A percentile compares a stretch with the other conserved stretches of the same genome.
Conservation (phyloP, 768 basidiomycete genomes). For the Xanthoconium purpureum region DNA sequence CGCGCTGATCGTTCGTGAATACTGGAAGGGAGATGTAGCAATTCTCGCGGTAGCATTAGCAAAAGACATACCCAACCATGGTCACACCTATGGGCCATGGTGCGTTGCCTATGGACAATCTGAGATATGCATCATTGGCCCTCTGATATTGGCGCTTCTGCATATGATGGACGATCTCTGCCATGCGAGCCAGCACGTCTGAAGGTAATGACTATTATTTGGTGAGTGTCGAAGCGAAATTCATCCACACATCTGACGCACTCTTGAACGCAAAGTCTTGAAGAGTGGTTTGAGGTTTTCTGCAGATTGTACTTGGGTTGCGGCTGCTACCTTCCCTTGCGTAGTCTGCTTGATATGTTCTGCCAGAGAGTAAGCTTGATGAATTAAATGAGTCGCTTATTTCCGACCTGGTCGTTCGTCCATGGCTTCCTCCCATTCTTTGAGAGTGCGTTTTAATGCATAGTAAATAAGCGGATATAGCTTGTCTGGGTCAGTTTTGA, state of each 20-base stretch:
- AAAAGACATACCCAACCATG: constrained; percentile 83
- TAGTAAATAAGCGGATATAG: constrained; percentile 97
- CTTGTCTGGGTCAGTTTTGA: constrained; percentile 92
- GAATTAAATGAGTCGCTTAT: not conserved
- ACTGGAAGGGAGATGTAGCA: constrained; percentile 37
- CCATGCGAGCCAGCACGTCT: constrained; percentile 82
- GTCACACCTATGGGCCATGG: constrained; percentile 99
- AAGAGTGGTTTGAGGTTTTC: constrained; percentile 97
- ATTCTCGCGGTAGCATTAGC: not conserved
- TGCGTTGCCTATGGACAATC: constrained; percentile 95
- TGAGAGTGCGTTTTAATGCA: constrained; percentile 85
- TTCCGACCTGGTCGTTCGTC: constrained; percentile 82
- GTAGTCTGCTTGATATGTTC: constrained; percentile 84
- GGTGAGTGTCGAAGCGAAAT: constrained; percentile 10
- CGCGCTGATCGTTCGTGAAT: constrained; percentile 98
- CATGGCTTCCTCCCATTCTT: constrained; percentile 97
- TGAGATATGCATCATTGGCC: constrained; percentile 96
- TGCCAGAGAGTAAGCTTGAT: constrained; percentile 26
- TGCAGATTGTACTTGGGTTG: constrained; percentile 92
- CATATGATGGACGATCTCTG: constrained; percentile 96
- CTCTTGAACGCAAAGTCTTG: constrained; percentile 83
- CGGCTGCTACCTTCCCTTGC: constrained; percentile 92
- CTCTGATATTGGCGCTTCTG: constrained; percentile 93
- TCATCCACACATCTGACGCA: constrained; percentile 37
- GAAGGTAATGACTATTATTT: constrained; percentile 61